Base-by-base conservation (phyloP, 2,329 filamentous ascomycete species). In the Cladosporium velox region DNA sequence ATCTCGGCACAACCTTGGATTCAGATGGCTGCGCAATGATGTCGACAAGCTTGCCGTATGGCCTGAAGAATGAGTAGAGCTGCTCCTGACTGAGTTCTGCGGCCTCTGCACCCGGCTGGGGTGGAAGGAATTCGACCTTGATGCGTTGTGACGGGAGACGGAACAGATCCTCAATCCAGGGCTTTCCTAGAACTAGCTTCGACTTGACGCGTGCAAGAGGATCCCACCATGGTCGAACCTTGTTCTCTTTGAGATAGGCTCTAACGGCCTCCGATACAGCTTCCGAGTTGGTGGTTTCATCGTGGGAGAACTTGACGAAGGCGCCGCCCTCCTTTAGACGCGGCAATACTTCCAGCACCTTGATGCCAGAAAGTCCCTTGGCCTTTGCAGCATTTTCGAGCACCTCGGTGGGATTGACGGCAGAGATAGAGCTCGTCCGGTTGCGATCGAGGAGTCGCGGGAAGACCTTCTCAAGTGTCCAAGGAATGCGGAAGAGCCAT, bases 141-240 rank as follows among this genome's bases (percentile, higher is more conserved):
- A 99, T 74, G 32, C 91, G 85, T 49, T 83, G 84, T 66, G 89
- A 92, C 0, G 95, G 95, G 60, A 93, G 88, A 7, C 93, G 87
- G 71, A 92, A 91, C 32, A 99, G 81, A 75, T 99, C 95, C 74
- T 98, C 95, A 2, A 98, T 85, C 95, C 95, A 99, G 0, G 95
- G 95, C 26, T 89, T 87, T 11, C 95, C 95, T 65, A 87, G 84
- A 2, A 99, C 95, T 7, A 93, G 81, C 28, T 88, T 88, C 3
- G 88, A 88, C 59, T 87, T 85, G 65, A 96, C 89, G 15, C 85
- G 80, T 26, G 87, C 84, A 70, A 97, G 89, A 0, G 93, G 93
- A 71, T 90, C 96, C 82, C 95, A 97, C 91, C 93, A 96, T 2
- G 94, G 93, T 67, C 88, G 91, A 44, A 96, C 86, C 0, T 90